Evolutionary conservation across 441 rosid genomes (phyloP), one percentile per base, ranked within the genome.

Genomic region (Aquilaria agallochum): DNA sequence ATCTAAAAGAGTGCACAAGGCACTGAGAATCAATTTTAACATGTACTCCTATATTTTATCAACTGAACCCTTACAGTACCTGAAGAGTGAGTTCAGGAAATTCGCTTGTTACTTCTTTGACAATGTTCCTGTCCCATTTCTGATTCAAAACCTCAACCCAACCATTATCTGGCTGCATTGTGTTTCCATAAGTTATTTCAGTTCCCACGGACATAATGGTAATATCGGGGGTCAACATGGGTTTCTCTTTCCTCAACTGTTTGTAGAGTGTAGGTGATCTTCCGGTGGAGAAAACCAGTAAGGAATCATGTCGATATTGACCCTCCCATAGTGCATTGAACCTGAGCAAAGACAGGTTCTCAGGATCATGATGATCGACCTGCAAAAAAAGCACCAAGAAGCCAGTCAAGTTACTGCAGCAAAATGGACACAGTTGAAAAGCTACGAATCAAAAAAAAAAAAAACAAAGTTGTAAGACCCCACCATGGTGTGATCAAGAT

Each of bases 281-380:
- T 64, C 97, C 97, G 30, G 96, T 91, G 32, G 97, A 94, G 80
- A 89, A 94, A 76, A 95, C 97, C 9, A 95, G 85, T 70, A 89
- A 78, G 58, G 96, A 95, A 74, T 95, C 84, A 56, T 75, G 89
- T 49, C 99, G 90, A 69, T 84, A 89, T 55, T 72, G 64, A 55
- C 83, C 60, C 71, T 95, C 99, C 99, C 97, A 95, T 20, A 95
- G 59, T 0, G 99, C 86, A 75, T 89, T 94, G 73, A 94, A 94
- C 81, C 97, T 83, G 62, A 95, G 80, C 59, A 91, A 68, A 69
- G 96, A 89, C 10, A 82, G 65, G 68, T 95, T 91, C 75, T 91
- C 99, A 40, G 78, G 47, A 77, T 95, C 99, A 74, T 89, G 96
- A 74, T 91, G 99, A 75, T 91, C 97, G 69, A 91, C 99, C 96